A percentile compares a stretch with the other conserved stretches of the same genome.
Evolutionary conservation across 164 flowering plant genomes (phyloP).

Genomic region (Cinnamomum chago): DNA sequence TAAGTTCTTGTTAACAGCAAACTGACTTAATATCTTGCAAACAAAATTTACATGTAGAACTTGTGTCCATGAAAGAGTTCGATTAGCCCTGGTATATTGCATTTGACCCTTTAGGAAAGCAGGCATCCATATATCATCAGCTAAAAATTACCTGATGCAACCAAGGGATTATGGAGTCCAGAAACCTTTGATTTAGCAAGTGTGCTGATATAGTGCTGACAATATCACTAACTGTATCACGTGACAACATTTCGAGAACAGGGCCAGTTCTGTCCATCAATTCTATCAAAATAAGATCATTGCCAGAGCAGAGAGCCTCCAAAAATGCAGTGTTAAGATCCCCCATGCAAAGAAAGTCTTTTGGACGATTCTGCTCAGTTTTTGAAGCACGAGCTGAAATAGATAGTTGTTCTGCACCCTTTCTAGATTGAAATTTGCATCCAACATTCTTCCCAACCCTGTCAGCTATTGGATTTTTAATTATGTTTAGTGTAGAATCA

Average conservation of each 20-base stretch:
- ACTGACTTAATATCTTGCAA: too few species aligned
- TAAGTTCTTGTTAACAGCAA: too few species aligned
- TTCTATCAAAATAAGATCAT: conserved; percentile 56
- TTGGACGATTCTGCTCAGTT: conserved; percentile 39
- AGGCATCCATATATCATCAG: too few species aligned
- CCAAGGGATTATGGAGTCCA: conserved; percentile 74
- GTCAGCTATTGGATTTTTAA: conserved; percentile 25
- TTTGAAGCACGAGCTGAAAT: conserved; percentile 16
- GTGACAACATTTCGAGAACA: conserved; percentile 59
- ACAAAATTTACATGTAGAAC: too few species aligned
- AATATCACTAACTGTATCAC: conserved; percentile 49
- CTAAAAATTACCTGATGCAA: conserved; percentile 63
- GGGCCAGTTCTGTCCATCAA: conserved; percentile 85
- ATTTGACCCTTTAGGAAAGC: too few species aligned
- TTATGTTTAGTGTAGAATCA: conserved; percentile 26
- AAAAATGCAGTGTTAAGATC: conserved; percentile 74
- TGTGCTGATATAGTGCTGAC: conserved; percentile 50
- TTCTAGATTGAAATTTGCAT: conserved; percentile 30
- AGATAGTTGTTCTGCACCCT: conserved; percentile 23
- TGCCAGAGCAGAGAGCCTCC: conserved; percentile 65
- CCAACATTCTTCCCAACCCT: conserved; percentile 26
- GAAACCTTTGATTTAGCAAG: conserved; percentile 52
- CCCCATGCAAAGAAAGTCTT: conserved; percentile 51
- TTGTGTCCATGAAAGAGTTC: too few species aligned
- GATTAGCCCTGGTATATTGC: too few species aligned